Evolutionary conservation across 73 alveolate genomes (phyloP).

Genomic region (Paramecium octaurelia): DNA sequence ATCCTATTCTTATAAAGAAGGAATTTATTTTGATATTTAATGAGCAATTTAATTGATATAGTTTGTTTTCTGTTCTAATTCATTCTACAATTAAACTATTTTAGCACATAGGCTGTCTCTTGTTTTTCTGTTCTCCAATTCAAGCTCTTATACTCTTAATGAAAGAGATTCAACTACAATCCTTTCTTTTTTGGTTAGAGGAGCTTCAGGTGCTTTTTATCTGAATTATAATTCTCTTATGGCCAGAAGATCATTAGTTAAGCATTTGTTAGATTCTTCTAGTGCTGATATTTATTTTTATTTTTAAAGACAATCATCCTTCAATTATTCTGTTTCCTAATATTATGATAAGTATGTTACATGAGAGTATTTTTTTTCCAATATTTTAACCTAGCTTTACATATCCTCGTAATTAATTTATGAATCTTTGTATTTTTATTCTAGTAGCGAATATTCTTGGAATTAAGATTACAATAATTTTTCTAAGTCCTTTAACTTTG

Average conservation of each 20-base stretch:
- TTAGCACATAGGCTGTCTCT: not conserved
- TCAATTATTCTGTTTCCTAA: constrained; percentile 32
- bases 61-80: constrained; percentile 3
- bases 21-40: not conserved
- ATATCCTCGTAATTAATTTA: not conserved
- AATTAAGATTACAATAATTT: not conserved
- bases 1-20: not conserved
- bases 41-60: not conserved
- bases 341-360: not conserved
- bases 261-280: not conserved
- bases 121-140: not conserved
- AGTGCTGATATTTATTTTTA: not conserved
- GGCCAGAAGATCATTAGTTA: not conserved
- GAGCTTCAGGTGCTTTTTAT: not conserved
- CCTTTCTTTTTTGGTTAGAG: constrained; percentile 11
- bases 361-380: not conserved
- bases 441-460: not conserved
- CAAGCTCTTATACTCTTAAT: constrained; percentile 37
- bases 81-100: not conserved
- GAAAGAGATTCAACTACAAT: constrained; percentile 49
- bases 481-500: not conserved
- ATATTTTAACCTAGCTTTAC: not conserved
- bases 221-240: constrained; percentile 23
- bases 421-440: constrained; percentile 22
- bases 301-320: not conserved